These are phyloP conservation scores for Eucalyptus sp. DNA, from an alignment of 345 rosid genomes.

Conservation along the genomic window DNA sequence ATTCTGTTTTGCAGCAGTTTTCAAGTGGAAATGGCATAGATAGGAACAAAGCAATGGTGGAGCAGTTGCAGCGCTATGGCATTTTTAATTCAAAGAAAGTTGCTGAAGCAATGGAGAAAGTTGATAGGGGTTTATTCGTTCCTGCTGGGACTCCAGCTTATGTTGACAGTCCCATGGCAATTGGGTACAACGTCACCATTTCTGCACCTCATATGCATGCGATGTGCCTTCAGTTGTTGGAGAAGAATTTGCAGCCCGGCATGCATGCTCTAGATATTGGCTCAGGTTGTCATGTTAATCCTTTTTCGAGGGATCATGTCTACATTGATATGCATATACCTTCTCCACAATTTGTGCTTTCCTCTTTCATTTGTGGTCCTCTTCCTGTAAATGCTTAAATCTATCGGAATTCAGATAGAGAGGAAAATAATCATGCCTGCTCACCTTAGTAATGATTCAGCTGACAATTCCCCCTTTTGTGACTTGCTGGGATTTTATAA, in stretches of 20 bases:
- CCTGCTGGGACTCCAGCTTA: constrained; percentile 63
- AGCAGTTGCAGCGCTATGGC: constrained; percentile 47
- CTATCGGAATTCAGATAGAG: not conserved
- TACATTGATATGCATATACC: not conserved
- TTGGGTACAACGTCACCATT: constrained; percentile 95
- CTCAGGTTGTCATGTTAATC: constrained; percentile 44
- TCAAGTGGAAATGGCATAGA: constrained; percentile 33
- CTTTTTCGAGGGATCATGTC: not conserved
- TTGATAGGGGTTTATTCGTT: constrained; percentile 83
- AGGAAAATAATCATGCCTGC: not conserved
- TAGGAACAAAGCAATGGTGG: constrained; percentile 67
- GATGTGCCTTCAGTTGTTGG: constrained; percentile 74
- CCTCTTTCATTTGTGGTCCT: not conserved
- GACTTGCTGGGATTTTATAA: not conserved
- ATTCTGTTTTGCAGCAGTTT: constrained; percentile 19
- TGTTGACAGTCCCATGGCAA: constrained; percentile 71
- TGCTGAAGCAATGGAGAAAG: constrained; percentile 70
- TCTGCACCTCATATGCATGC: constrained; percentile 99
- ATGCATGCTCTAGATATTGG: constrained; percentile 94
- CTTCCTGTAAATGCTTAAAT: not conserved
- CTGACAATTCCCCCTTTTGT: not conserved
- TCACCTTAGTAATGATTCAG: not conserved
- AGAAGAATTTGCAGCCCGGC: constrained; percentile 79
- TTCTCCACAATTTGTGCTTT: not conserved
- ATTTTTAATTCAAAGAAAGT: constrained; percentile 52